Evolutionary conservation across 2,329 filamentous ascomycete species (phyloP), one percentile per base, ranked within the genome.

Genomic region (Ophiocordyceps camponoti-rufipedis): DNA sequence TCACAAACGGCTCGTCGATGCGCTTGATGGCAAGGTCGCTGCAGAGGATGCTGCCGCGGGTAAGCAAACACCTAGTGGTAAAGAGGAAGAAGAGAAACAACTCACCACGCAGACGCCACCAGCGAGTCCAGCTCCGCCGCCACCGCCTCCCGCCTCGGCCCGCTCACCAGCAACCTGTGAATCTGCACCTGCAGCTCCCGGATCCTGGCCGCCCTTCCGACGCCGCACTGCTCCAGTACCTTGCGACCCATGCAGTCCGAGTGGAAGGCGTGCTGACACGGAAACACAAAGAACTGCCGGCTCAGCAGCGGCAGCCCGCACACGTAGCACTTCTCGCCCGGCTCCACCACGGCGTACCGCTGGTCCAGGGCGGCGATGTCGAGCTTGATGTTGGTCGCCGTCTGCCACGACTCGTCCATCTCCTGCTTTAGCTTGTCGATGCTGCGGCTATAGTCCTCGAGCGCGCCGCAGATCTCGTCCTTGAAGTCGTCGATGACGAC

Each of bases 401-500:
- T 96, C 49, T 80, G 78, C 10, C 86, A 84, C 5, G 81, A 86
- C 58, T 94, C 86, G 60, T 98, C 91, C 91, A 98, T 98, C 61
- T 96, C 89, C 51, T 81, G 78, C 57, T 88, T 87, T 38, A 98
- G 68, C 2, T 70, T 71, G 56, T 96, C 91, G 52, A 98, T 98
- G 53, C 85, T 86, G 35, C 85, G 82, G 42, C 80, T 84, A 65
- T 98, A 98, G 51, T 93, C 85, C 62, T 98, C 91, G 1, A 98
- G 72, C 1, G 93, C 91, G 0, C 78, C 71, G 64, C 91, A 98
- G 35, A 98, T 96, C 60, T 98, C 91, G 51, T 96, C 88, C 59
- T 96, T 95, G 72, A 98, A 98, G 61, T 96, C 91, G 58, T 98
- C 91, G 50, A 98, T 96, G 44, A 96, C 84, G 23, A 96, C 87